phyloP scores from a whole-genome alignment of 345 rosid genomes.

The Nephelium lappaceum region DNA sequence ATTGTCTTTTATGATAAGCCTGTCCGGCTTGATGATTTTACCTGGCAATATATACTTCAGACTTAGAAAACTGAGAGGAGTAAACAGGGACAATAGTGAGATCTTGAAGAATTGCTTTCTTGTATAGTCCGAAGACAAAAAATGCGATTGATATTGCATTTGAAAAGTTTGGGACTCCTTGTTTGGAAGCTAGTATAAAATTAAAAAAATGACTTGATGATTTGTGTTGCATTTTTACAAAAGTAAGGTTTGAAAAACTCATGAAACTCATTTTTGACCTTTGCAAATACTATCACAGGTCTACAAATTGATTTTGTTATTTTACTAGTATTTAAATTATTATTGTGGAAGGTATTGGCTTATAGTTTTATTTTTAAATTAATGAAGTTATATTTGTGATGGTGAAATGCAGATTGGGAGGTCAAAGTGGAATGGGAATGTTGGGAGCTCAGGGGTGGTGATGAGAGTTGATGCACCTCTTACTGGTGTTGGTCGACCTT shows the following conservation, averaged over 20 bases:
- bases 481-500: conserved; percentile 61
- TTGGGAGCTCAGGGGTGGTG: conserved; percentile 83
- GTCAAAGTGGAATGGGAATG: conserved; percentile 92
- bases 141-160: neutral
- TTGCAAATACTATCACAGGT: no score
- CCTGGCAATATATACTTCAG: neutral
- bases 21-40: neutral
- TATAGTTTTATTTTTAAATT: neutral
- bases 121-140: neutral
- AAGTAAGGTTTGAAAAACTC: no score
- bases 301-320: no score
- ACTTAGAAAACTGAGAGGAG: neutral
- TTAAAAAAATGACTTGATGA: neutral
- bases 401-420: conserved; percentile 67
- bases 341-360: no score
- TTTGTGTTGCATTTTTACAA: neutral
- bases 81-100: neutral
- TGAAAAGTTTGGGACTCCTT: neutral
- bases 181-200: neutral
- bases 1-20: neutral
- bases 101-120: neutral
- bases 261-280: no score
- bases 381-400: neutral
- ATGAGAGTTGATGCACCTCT: conserved; percentile 73
- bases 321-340: neutral